These are phyloP conservation scores for Boletus rubroflammeus DNA, from an alignment of 768 basidiomycete genomes.

Conservation along the genomic window DNA sequence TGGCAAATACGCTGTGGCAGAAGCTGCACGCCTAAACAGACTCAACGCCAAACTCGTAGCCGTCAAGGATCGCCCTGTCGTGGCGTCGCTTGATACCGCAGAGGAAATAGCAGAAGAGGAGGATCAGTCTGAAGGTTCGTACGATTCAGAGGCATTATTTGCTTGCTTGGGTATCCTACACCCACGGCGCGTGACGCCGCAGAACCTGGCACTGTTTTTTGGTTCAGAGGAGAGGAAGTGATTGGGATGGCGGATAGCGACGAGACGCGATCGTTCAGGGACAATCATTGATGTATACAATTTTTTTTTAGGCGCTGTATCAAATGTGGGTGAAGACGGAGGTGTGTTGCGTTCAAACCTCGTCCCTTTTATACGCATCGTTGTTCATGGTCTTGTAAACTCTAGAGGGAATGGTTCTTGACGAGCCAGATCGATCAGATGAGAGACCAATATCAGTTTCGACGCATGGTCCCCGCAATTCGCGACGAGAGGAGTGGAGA, in stretches of 20 bases:
- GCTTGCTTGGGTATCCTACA: conserved; percentile 57
- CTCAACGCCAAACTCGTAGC: conserved; percentile 64
- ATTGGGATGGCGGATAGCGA: background rate
- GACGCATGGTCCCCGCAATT: conserved; percentile 76
- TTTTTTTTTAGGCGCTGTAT: conserved; percentile 17
- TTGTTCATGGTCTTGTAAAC: conserved; percentile 6
- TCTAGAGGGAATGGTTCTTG: conserved; percentile 54
- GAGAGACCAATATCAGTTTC: conserved; percentile 48
- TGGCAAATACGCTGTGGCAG: conserved; percentile 72
- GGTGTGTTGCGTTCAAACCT: conserved; percentile 14
- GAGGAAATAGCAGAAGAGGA: conserved; percentile 34
- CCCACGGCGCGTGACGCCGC: conserved; percentile 39
- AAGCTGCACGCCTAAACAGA: conserved; percentile 73
- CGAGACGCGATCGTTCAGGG: background rate
- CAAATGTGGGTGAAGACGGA: conserved; percentile 13
- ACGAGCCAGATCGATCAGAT: conserved; percentile 30
- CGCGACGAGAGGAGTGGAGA: conserved; percentile 80
- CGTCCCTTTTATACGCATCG: background rate
- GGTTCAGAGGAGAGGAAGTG: background rate
- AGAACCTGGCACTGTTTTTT: conserved; percentile 35
- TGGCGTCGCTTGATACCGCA: conserved; percentile 23
- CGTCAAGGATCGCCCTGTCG: conserved; percentile 36
- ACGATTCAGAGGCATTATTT: conserved; percentile 17
- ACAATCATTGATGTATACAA: conserved; percentile 13
- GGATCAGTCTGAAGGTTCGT: conserved; percentile 56